Percentiles rank a stretch among this genome's conserved stretches.
Conservation (phyloP, 352 stramenopile species). For the Aphanomyces astaci region DNA sequence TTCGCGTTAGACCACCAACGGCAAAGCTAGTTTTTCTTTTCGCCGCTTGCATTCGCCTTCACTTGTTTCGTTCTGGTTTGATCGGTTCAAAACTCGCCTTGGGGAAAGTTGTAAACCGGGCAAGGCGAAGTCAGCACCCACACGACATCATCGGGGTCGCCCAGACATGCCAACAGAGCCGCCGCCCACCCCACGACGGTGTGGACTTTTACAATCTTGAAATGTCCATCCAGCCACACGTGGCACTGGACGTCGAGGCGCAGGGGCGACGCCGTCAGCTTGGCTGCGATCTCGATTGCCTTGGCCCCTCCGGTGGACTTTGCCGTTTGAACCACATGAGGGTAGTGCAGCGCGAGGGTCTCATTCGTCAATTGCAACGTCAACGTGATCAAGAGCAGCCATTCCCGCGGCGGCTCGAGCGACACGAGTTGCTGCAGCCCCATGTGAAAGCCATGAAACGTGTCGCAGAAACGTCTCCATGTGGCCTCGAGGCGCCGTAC, state of each 20-base stretch:
- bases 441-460: conserved; percentile 9
- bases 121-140: too few species aligned
- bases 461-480: background rate
- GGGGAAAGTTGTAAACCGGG: too few species aligned
- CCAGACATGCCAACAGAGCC: background rate
- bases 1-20: too few species aligned
- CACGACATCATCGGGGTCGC: conserved; percentile 1
- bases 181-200: background rate
- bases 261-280: background rate
- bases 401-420: background rate
- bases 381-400: background rate
- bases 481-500: background rate
- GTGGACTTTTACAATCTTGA: conserved; percentile 10
- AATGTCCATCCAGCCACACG: conserved; percentile 4
- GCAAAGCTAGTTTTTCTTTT: too few species aligned
- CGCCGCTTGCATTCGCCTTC: too few species aligned
- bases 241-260: background rate
- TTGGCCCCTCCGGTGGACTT: background rate
- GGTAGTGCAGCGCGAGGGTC: background rate
- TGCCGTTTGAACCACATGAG: background rate
- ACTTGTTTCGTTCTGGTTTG: too few species aligned
- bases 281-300: background rate
- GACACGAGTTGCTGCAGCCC: background rate
- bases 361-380: background rate
- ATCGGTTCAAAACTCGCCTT: too few species aligned